Evolutionary conservation across 73 alveolate species (phyloP).

Genomic region (Tetrahymena malaccensis): DNA sequence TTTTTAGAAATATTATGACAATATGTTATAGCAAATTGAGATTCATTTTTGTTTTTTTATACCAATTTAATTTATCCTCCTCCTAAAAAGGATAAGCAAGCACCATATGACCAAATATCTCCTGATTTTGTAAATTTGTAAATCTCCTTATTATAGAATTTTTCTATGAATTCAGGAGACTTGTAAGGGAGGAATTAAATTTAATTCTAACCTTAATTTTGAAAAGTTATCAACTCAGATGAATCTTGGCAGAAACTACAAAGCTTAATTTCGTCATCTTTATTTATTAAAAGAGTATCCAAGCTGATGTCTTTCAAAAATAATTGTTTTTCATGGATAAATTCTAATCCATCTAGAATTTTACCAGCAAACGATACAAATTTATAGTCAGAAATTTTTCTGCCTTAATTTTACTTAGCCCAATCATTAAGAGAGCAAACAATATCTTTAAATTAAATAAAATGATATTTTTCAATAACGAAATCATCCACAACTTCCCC

Average conservation of each 20-base stretch:
- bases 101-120: neutral
- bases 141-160: neutral
- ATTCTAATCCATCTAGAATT: neutral
- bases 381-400: neutral
- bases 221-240: no score
- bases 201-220: no score
- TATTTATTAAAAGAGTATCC: neutral
- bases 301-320: neutral
- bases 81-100: neutral
- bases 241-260: neutral
- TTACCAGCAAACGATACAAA: neutral
- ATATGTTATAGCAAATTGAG: neutral
- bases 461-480: neutral
- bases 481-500: neutral
- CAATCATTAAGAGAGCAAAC: neutral
- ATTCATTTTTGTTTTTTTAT: neutral
- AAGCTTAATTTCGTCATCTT: neutral
- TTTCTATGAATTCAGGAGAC: neutral
- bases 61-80: neutral
- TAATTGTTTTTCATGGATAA: neutral
- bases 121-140: neutral
- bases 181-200: neutral
- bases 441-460: neutral
- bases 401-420: neutral
- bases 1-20: neutral